Conservation (phyloP, 345 rosid genomes). For the Citrus maxima region DNA sequence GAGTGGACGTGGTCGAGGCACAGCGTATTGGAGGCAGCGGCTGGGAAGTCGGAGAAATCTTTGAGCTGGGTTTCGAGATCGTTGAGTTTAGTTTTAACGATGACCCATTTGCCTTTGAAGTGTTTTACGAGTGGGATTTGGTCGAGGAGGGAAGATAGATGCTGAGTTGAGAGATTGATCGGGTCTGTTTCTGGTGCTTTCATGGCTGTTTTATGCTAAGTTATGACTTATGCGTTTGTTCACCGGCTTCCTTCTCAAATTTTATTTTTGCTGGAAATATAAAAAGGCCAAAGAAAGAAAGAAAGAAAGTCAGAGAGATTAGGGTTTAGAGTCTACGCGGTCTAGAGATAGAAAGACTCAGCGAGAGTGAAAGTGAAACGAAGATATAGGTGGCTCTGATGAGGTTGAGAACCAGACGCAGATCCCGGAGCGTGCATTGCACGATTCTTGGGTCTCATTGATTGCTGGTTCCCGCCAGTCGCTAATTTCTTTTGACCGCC, state of each 20-base stretch:
- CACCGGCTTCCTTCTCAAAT: not conserved
- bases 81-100: constrained; percentile 56
- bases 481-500: not conserved
- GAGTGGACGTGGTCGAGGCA: constrained; percentile 55
- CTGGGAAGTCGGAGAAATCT: constrained; percentile 54
- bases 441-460: not conserved
- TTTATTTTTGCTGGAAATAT: not conserved
- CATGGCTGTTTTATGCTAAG: constrained; percentile 35
- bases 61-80: constrained; percentile 62
- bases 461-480: not conserved
- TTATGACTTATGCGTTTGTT: not conserved
- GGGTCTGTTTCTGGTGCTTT: constrained; percentile 44
- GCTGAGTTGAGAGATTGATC: constrained; percentile 24
- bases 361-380: not conserved
- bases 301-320: not conserved
- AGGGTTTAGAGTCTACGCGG: constrained; percentile 2
- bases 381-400: not conserved
- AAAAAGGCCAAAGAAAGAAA: no score
- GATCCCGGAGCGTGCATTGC: not conserved
- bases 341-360: not conserved
- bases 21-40: constrained; percentile 45
- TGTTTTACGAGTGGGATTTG: constrained; percentile 40
- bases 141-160: constrained; percentile 39
- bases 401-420: constrained; percentile 10
- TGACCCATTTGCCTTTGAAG: constrained; percentile 77